Evolutionary conservation across 306 rosid species (phyloP).

Genomic region (Acacia confusa): DNA sequence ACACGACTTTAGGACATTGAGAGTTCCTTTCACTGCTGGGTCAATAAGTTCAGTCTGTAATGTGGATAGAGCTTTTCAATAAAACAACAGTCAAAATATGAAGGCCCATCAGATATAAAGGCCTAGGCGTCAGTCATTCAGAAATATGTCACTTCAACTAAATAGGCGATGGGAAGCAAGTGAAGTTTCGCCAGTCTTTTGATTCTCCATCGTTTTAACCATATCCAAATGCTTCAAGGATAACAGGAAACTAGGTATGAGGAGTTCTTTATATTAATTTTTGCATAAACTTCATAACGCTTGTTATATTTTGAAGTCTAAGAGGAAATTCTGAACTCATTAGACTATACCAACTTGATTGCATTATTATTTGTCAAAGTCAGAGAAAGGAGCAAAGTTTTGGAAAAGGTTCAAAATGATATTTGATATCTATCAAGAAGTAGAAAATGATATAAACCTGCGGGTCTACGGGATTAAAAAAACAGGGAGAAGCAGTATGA

Average conservation of each 20-base stretch:
- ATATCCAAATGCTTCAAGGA: background rate
- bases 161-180: background rate
- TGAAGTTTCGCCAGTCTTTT: background rate
- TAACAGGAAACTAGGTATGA: background rate
- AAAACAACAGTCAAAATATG: background rate
- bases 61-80: background rate
- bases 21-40: slow-evolving; percentile 15
- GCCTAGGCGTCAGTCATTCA: background rate
- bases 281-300: background rate
- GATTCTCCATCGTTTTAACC: background rate
- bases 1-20: slow-evolving; percentile 26
- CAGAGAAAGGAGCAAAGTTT: background rate
- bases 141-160: background rate
- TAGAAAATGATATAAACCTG: slow-evolving; percentile 40
- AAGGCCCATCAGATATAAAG: background rate
- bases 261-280: background rate
- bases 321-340: background rate
- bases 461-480: slow-evolving; percentile 17
- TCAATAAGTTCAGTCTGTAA: slow-evolving; percentile 8
- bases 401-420: background rate
- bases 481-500: slow-evolving; percentile 53
- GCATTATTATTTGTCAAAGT: background rate
- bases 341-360: background rate
- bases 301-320: background rate
- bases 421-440: background rate